Evolutionary conservation across 257 asterid genomes (phyloP).

Genomic region (Fraxinus quadrangulata): DNA sequence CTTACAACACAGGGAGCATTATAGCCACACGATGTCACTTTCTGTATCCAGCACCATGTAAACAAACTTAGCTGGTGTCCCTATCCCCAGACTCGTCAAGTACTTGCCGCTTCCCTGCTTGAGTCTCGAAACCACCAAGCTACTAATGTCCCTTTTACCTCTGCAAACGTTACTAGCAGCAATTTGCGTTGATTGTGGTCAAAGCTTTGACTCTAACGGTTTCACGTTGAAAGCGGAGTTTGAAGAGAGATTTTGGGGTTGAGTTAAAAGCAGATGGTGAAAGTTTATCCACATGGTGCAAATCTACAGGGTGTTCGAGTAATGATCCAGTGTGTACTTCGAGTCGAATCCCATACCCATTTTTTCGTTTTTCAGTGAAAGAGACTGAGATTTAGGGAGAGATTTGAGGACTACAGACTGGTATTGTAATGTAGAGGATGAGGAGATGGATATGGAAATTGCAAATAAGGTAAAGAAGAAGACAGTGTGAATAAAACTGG

Average conservation of each 20-base stretch:
- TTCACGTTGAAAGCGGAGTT: constrained; percentile 66
- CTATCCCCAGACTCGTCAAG: constrained; percentile 86
- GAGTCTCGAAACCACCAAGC: constrained; percentile 67
- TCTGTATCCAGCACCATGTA: constrained; percentile 89
- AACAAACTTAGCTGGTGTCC: constrained; percentile 66
- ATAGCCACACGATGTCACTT: constrained; percentile 86
- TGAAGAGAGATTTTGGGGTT: constrained; percentile 63
- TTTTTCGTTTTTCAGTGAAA: constrained; percentile 40
- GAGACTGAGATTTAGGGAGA: constrained; percentile 55
- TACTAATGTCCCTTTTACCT: constrained; percentile 41
- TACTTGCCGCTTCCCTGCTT: constrained; percentile 93
- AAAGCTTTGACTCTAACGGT: constrained; percentile 42
- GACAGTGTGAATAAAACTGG: neutral
- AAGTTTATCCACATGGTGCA: constrained; percentile 68
- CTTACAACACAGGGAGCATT: constrained; percentile 74
- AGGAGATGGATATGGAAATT: constrained; percentile 26
- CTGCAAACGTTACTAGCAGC: neutral
- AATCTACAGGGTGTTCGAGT: constrained; percentile 25
- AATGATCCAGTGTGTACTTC: neutral
- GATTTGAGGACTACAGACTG: constrained; percentile 49
- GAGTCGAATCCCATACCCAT: constrained; percentile 21
- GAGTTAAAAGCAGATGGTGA: constrained; percentile 34
- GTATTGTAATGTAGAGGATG: constrained; percentile 35
- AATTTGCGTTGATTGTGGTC: neutral
- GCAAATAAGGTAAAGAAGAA: neutral